Conservation (phyloP, 2,329 filamentous ascomycete genomes). For the Beauveria asiatica region DNA sequence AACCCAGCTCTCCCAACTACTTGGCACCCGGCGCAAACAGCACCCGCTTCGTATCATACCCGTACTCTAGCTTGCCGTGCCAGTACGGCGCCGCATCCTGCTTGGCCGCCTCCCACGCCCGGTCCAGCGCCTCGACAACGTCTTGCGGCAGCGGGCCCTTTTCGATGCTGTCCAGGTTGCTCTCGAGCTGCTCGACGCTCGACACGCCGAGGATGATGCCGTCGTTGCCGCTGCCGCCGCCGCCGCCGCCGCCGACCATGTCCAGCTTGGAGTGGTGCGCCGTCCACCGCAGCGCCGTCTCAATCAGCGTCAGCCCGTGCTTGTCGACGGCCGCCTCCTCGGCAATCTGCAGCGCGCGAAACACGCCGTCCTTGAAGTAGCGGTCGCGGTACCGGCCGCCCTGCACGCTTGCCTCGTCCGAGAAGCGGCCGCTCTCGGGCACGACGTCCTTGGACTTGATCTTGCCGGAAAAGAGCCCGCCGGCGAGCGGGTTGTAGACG, state of each 20-base stretch:
- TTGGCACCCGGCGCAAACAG: constrained; percentile 44
- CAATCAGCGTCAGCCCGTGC: constrained; percentile 59
- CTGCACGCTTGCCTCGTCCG: constrained; percentile 40
- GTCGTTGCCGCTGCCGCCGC: constrained; percentile 49
- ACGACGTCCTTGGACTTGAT: constrained; percentile 57
- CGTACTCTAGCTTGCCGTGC: constrained; percentile 56
- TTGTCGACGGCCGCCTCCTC: constrained; percentile 62
- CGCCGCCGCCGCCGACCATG: constrained; percentile 41
- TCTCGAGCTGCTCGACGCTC: constrained; percentile 46
- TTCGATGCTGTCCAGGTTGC: constrained; percentile 49
- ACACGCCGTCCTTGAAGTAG: constrained; percentile 62
- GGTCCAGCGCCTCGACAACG: constrained; percentile 64
- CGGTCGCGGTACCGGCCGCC: constrained; percentile 54
- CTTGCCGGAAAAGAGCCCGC: constrained; percentile 73
- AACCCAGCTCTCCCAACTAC: constrained; percentile 15
- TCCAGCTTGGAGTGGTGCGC: constrained; percentile 59
- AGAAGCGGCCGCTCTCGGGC: constrained; percentile 63
- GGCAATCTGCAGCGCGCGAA: constrained; percentile 57
- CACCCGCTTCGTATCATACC: constrained; percentile 54
- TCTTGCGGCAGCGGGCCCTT: constrained; percentile 70
- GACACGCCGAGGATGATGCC: constrained; percentile 53
- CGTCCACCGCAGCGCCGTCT: constrained; percentile 66
- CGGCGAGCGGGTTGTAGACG: constrained; percentile 74
- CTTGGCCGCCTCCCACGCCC: constrained; percentile 69
- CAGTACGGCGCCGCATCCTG: constrained; percentile 43